These are phyloP conservation scores for Lasiodiplodia hormozganensis DNA, from an alignment of 2,329 filamentous ascomycete species.

Conservation along the genomic window DNA sequence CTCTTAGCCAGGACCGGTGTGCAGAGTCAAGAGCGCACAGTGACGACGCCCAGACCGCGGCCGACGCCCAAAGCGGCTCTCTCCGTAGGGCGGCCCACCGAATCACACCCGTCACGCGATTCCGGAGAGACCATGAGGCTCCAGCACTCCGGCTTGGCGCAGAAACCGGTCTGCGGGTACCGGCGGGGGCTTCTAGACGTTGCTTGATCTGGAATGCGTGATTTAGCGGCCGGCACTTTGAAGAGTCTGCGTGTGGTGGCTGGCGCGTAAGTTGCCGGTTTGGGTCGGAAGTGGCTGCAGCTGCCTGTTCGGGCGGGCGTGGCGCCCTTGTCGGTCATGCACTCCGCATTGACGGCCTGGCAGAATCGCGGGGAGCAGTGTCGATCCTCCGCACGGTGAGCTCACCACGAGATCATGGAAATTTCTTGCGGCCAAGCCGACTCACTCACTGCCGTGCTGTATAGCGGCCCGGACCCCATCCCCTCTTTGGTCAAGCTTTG, in stretches of 20 bases:
- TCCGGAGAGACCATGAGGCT: neutral
- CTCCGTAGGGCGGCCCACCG: conserved; percentile 11
- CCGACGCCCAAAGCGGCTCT: neutral
- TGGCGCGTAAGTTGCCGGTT: neutral
- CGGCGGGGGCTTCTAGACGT: too few species aligned
- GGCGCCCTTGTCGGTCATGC: neutral
- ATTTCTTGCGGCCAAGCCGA: neutral
- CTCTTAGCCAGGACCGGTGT: neutral
- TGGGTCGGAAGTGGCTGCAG: neutral
- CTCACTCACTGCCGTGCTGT: neutral
- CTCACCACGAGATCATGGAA: neutral
- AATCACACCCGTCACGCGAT: conserved; percentile 4
- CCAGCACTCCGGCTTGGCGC: neutral
- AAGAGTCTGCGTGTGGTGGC: neutral
- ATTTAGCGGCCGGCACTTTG: neutral
- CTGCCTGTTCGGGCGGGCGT: neutral
- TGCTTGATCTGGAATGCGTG: neutral
- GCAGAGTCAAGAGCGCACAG: neutral
- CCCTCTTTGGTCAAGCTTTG: neutral
- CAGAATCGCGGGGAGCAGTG: conserved; percentile 15
- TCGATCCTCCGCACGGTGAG: conserved; percentile 25
- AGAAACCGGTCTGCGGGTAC: neutral
- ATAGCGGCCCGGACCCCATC: neutral
- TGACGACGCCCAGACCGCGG: neutral
- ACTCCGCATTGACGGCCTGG: conserved; percentile 5